Conservation (phyloP, 768 basidiomycete species). For the Mrakia frigida region DNA sequence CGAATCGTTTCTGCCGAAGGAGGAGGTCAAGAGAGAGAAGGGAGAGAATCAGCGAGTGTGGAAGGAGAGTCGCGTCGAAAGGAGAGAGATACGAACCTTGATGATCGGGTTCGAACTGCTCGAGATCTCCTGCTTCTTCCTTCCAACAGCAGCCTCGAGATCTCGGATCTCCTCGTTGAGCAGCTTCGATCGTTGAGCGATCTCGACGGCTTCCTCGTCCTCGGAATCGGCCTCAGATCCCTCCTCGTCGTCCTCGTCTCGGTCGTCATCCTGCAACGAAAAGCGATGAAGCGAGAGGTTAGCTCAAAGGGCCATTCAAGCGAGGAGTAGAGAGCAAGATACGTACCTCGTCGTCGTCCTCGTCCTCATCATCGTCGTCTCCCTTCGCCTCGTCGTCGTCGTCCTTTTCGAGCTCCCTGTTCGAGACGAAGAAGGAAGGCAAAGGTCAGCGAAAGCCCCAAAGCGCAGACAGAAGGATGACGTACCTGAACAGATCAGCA, state of each 20-base stretch:
- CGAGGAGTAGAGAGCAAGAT: neutral
- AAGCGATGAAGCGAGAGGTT: neutral
- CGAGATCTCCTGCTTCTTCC: slow-evolving; percentile 76
- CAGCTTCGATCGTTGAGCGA: slow-evolving; percentile 55
- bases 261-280: slow-evolving; percentile 45
- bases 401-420: slow-evolving; percentile 30
- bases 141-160: slow-evolving; percentile 76
- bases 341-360: slow-evolving; percentile 58
- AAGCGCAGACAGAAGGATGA: neutral
- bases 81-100: slow-evolving; percentile 52
- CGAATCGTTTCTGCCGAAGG: slow-evolving; percentile 70
- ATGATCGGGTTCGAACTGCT: slow-evolving; percentile 82
- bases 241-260: slow-evolving; percentile 55
- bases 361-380: slow-evolving; percentile 56
- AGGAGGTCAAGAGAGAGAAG: neutral
- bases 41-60: neutral
- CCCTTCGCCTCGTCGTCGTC: slow-evolving; percentile 57
- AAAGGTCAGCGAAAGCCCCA: neutral
- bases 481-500: slow-evolving; percentile 19
- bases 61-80: slow-evolving; percentile 1
- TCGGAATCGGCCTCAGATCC: slow-evolving; percentile 66
- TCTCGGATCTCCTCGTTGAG: slow-evolving; percentile 85
- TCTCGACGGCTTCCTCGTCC: slow-evolving; percentile 33
- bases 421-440: neutral
- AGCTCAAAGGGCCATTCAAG: neutral